Percentiles rank a stretch among this genome's conserved stretches.
phyloP scores from a whole-genome alignment of 176 grass and related monocot genomes.

The Eleusine coracana region DNA sequence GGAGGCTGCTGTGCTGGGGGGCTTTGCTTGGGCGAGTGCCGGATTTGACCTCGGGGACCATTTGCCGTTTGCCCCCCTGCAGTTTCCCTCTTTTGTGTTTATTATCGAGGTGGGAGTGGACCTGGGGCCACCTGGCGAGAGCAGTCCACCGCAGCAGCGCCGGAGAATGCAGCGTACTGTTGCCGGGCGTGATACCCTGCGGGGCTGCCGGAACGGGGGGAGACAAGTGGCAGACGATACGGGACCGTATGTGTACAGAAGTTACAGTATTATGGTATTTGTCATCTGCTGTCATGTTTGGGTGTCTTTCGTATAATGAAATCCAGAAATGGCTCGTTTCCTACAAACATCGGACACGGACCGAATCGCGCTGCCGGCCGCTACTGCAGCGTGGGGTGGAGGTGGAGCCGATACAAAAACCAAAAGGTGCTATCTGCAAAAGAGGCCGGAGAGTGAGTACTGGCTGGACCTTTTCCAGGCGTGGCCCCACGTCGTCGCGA shows the following conservation, averaged over 20 bases:
- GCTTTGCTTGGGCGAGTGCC: neutral
- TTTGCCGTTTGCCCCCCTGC: neutral
- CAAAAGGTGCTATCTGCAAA: neutral
- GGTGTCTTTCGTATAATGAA: too few species aligned
- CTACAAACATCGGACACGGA: neutral
- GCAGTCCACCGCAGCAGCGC: neutral
- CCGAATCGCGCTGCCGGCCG: neutral
- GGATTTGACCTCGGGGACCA: constrained; percentile 38
- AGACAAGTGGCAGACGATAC: neutral
- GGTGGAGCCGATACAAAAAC: neutral
- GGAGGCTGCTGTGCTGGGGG: neutral
- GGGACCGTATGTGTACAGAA: neutral
- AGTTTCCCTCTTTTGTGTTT: neutral
- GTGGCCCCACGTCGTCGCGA: neutral
- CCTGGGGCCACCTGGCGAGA: neutral
- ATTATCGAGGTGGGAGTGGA: neutral
- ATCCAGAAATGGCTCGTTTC: too few species aligned
- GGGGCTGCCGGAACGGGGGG: neutral
- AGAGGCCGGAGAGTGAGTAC: neutral
- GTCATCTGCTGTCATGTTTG: too few species aligned
- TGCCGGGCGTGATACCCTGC: neutral
- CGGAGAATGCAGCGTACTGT: neutral
- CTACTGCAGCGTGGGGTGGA: neutral
- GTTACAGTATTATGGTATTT: too few species aligned
- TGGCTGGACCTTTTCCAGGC: neutral